Evolutionary conservation across 805 yeast species (phyloP), one percentile per base, ranked within the genome.

Genomic region (Candida multigemmis): DNA sequence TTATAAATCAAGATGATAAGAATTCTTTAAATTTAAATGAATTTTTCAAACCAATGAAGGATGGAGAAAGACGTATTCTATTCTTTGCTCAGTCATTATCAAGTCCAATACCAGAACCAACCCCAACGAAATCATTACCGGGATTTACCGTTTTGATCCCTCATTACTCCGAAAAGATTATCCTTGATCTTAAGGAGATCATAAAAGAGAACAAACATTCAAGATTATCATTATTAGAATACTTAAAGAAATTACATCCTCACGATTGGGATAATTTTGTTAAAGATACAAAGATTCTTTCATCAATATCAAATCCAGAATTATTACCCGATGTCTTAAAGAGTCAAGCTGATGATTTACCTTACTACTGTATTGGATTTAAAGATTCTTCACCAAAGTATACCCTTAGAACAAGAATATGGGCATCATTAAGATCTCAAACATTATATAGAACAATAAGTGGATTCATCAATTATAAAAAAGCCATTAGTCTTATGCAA

Each of bases 341-440:
- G 7, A 11, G 12, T 9, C 8, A n/a, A 21, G 19, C 71, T 19
- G 67, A 68, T 34, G 86, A 82, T 33, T 46, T 82, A 17, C 89
- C 93, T 1, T 74, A 65, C 32, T 72, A 78, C 34, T 74, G 77
- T 38, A 57, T 81, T 37, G 94, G 94, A 0, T 83, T 78, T 51
- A 77, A 74, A 36, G 60, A 71, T 14, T 68, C 85, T 2, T 64
- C 72, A 3, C 76, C 81, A 0, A 76, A 74, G 30, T 72, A 68
- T 38, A 66, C 73, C 3, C 46, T 79, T 35, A 58, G 93, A 47
- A 84, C 94, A 0, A 63, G 94, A 43, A 66, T 84, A 2, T 85
- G 96, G 96, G 82, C 94, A 0, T 82, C 94, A 0, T 53, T 81
- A 28, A 63, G 94, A 42, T 71, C 83, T 2, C 96, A 85, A 45